phyloP scores from a whole-genome alignment of 2,329 filamentous ascomycete genomes.

The Coniochaeta ligniaria region DNA sequence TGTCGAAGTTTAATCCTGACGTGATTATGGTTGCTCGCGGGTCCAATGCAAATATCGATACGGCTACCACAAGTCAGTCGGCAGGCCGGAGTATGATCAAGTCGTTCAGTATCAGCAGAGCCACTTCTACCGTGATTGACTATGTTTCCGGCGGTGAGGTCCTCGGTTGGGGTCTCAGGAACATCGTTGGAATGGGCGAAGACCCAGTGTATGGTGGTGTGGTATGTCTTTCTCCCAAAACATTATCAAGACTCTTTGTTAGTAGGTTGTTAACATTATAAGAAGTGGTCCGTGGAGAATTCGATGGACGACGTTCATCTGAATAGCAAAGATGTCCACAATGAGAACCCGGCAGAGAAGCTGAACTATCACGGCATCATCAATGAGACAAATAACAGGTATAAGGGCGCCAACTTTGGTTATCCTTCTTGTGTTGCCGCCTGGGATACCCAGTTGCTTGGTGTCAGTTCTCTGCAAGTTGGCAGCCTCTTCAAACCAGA shows the following conservation, averaged over 20 bases:
- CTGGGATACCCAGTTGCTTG: conserved; percentile 30
- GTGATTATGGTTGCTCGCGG: conserved; percentile 46
- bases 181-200: conserved; percentile 55
- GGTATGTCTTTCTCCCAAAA: conserved; percentile 1
- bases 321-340: conserved; percentile 44
- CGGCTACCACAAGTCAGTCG: conserved; percentile 28
- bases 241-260: no score
- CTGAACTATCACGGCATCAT: conserved; percentile 58
- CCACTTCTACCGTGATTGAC: conserved; percentile 12
- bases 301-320: conserved; percentile 52
- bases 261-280: conserved; percentile 29
- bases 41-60: conserved; percentile 44
- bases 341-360: conserved; percentile 58
- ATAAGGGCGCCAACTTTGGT: conserved; percentile 46
- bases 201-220: conserved; percentile 27
- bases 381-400: conserved; percentile 32
- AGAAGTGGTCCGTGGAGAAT: conserved; percentile 52
- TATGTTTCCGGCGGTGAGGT: conserved; percentile 11
- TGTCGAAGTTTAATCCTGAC: conserved; percentile 34
- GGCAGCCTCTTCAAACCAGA: conserved; percentile 22
- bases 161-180: conserved; percentile 36
- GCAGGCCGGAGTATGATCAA: conserved; percentile 46
- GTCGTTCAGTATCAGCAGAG: conserved; percentile 43
- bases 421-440: conserved; percentile 42
- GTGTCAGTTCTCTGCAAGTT: conserved; percentile 20